Conservation (phyloP, 805 yeast genomes). For the Nakazawaea sp. region DNA sequence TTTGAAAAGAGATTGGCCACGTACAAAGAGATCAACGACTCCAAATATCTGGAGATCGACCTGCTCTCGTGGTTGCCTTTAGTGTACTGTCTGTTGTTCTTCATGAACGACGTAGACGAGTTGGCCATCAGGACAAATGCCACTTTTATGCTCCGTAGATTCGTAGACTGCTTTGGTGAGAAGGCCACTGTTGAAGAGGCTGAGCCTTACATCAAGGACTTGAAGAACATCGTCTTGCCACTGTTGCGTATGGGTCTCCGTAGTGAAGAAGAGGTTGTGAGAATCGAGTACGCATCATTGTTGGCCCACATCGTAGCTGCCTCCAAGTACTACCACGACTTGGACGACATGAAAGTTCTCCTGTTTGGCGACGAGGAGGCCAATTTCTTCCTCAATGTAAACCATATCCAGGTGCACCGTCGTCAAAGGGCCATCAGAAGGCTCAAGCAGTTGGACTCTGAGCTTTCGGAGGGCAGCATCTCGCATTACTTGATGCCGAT, state of each 20-base stretch:
- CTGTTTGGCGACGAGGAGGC: conserved; percentile 74
- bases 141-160: conserved; percentile 52
- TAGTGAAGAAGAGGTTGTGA: conserved; percentile 49
- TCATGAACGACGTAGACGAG: conserved; percentile 73
- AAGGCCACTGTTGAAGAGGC: conserved; percentile 22
- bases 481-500: conserved; percentile 81
- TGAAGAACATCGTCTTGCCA: conserved; percentile 57
- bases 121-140: conserved; percentile 77
- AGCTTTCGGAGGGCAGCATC: conserved; percentile 49
- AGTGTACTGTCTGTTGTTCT: conserved; percentile 59
- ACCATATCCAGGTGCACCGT: conserved; percentile 79
- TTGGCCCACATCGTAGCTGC: conserved; percentile 55
- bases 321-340: conserved; percentile 36
- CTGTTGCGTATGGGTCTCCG: conserved; percentile 62
- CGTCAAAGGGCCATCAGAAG: conserved; percentile 79
- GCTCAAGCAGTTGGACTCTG: conserved; percentile 39
- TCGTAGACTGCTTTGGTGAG: conserved; percentile 48
- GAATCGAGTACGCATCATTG: conserved; percentile 64
- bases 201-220: conserved; percentile 25
- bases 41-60: conserved; percentile 32
- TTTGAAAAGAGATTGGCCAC: conserved; percentile 69
- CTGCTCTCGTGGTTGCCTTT: conserved; percentile 75
- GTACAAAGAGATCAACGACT: conserved; percentile 58
- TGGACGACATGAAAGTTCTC: conserved; percentile 62
- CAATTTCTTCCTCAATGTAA: conserved; percentile 59